These are phyloP conservation scores for Trichoderma parareesei DNA, from an alignment of 495 filamentous ascomycete species.

Conservation along the genomic window DNA sequence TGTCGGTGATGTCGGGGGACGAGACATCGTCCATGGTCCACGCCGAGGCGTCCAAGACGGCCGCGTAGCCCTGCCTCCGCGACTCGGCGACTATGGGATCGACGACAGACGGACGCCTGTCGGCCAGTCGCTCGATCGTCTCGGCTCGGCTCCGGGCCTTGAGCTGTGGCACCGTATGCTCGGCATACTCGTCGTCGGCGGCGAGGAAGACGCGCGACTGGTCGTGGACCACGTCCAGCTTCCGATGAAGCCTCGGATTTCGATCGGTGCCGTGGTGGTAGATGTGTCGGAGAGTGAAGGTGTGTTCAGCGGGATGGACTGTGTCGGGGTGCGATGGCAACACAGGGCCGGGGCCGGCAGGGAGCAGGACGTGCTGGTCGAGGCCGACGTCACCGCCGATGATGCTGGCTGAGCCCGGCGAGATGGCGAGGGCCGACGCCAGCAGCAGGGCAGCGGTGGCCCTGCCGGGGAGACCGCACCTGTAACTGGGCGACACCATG, in stretches of 20 bases:
- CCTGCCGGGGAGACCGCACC: slow-evolving; percentile 44
- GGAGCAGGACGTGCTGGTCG: slow-evolving; percentile 26
- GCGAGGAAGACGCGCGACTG: slow-evolving; percentile 55
- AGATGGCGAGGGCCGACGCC: slow-evolving; percentile 50
- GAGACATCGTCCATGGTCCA: slow-evolving; percentile 78
- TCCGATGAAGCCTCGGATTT: slow-evolving; percentile 65
- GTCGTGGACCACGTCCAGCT: slow-evolving; percentile 56
- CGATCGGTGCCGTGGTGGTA: slow-evolving; percentile 76
- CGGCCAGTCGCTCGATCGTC: slow-evolving; percentile 69
- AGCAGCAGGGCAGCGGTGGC: slow-evolving; percentile 53
- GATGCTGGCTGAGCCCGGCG: slow-evolving; percentile 28
- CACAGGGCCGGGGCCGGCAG: slow-evolving; percentile 25
- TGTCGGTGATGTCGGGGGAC: slow-evolving; percentile 79
- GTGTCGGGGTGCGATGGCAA: slow-evolving; percentile 33
- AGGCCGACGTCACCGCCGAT: slow-evolving; percentile 15
- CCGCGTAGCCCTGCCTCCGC: slow-evolving; percentile 50
- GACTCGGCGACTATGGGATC: slow-evolving; percentile 66
- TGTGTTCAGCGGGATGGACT: slow-evolving; percentile 35
- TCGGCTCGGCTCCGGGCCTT: slow-evolving; percentile 49
- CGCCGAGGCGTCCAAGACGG: slow-evolving; percentile 53
- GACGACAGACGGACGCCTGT: slow-evolving; percentile 66
- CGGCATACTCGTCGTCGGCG: slow-evolving; percentile 52
- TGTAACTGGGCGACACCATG: slow-evolving; percentile 29
- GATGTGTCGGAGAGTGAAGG: slow-evolving; percentile 71
- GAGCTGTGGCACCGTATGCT: slow-evolving; percentile 39